phyloP scores from a whole-genome alignment of 1,139 yeast species.

The Candida dubliniensis region DNA sequence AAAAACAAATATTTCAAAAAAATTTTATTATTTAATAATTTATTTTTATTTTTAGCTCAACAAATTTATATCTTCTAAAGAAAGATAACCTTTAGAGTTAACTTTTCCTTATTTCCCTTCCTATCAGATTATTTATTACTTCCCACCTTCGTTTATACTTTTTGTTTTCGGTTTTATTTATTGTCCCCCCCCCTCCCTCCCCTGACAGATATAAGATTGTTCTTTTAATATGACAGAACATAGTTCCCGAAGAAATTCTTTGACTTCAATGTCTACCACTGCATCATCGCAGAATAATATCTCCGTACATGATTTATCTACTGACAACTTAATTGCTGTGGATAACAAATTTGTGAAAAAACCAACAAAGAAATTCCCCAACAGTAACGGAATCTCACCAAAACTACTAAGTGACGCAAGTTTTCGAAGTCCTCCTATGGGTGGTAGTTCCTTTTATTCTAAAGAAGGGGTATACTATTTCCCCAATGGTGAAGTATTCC shows the following conservation, averaged over 20 bases:
- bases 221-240: neutral
- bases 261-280: slow-evolving; percentile 30
- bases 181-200: neutral
- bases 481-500: slow-evolving; percentile 57
- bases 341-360: slow-evolving; percentile 41
- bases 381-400: slow-evolving; percentile 15
- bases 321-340: slow-evolving; percentile 38
- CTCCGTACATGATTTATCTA: slow-evolving; percentile 27
- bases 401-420: slow-evolving; percentile 4
- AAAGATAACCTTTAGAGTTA: too few species aligned
- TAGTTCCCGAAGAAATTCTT: slow-evolving; percentile 31
- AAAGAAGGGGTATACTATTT: slow-evolving; percentile 33
- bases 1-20: too few species aligned
- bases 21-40: too few species aligned
- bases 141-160: too few species aligned
- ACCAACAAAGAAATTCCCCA: slow-evolving; percentile 24
- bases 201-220: neutral
- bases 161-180: neutral
- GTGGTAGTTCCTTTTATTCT: slow-evolving; percentile 8
- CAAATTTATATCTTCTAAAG: too few species aligned
- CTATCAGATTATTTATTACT: too few species aligned
- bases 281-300: slow-evolving; percentile 4
- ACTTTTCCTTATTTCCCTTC: too few species aligned
- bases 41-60: too few species aligned
- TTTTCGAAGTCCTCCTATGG: slow-evolving; percentile 1